Conservation (phyloP, 2,329 filamentous ascomycete species). For the Xylariaceae sp. region DNA sequence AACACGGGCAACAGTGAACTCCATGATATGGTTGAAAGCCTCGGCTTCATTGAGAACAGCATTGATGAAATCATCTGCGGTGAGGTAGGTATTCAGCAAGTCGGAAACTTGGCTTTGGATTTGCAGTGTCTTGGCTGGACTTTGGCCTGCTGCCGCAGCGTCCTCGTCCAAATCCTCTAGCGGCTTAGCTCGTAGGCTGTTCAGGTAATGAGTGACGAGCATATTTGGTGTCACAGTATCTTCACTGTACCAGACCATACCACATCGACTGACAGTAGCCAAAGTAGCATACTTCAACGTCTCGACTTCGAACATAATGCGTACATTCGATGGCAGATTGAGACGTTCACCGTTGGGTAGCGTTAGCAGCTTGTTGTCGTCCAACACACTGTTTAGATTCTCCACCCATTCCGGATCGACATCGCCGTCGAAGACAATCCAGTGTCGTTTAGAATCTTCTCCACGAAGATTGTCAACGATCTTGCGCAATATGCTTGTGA, state of each 20-base stretch:
- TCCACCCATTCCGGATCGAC: slow-evolving; percentile 99
- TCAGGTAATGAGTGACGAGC: slow-evolving; percentile 89
- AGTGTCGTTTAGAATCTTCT: slow-evolving; percentile 94
- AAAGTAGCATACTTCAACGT: slow-evolving; percentile 95
- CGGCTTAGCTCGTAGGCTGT: slow-evolving; percentile 73
- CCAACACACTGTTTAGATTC: slow-evolving; percentile 98
- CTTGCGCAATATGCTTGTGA: slow-evolving; percentile 95
- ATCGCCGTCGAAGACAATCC: slow-evolving; percentile 99
- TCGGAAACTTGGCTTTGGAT: slow-evolving; percentile 79
- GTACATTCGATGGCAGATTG: slow-evolving; percentile 88
- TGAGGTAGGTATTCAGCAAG: slow-evolving; percentile 72
- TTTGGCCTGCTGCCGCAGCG: slow-evolving; percentile 70
- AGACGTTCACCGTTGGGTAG: slow-evolving; percentile 97
- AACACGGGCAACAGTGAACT: slow-evolving; percentile 87
- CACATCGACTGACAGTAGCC: slow-evolving; percentile 97
- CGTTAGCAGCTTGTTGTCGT: slow-evolving; percentile 97
- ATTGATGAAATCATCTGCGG: slow-evolving; percentile 75
- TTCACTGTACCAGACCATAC: slow-evolving; percentile 99
- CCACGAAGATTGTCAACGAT: slow-evolving; percentile 98
- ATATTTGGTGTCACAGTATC: slow-evolving; percentile 91
- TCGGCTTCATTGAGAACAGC: slow-evolving; percentile 74
- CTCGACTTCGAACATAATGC: slow-evolving; percentile 99
- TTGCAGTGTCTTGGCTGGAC: slow-evolving; percentile 72
- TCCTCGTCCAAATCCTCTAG: slow-evolving; percentile 98
- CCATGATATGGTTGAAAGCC: slow-evolving; percentile 93